These are phyloP conservation scores for Pythium periplocum DNA, from an alignment of 352 stramenopile species.

Conservation along the genomic window DNA sequence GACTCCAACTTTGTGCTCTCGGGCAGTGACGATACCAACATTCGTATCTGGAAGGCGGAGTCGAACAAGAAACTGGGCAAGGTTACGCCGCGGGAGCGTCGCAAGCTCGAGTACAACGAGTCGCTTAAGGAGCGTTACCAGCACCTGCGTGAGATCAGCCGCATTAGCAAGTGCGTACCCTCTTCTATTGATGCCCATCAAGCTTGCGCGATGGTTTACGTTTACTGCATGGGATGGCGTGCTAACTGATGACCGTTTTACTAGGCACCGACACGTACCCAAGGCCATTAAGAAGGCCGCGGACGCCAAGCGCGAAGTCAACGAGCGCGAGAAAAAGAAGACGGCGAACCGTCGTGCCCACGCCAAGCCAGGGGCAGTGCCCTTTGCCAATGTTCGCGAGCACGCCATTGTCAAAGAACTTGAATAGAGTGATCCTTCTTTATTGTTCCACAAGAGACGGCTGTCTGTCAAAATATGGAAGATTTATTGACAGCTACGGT, in stretches of 20 bases:
- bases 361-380: constrained; percentile 66
- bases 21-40: constrained; percentile 98
- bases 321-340: constrained; percentile 82
- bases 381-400: constrained; percentile 66
- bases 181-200: neutral
- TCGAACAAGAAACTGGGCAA: constrained; percentile 93
- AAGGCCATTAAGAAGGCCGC: constrained; percentile 98
- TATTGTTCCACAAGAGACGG: too few relatives aligned
- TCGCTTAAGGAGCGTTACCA: constrained; percentile 95
- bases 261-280: constrained; percentile 92
- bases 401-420: constrained; percentile 75
- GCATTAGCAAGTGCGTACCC: constrained; percentile 83
- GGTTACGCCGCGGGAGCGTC: constrained; percentile 74
- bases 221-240: too few relatives aligned
- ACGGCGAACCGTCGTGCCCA: constrained; percentile 78
- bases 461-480: too few relatives aligned
- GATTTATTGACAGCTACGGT: too few relatives aligned
- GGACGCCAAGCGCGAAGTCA: constrained; percentile 79
- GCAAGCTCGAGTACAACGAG: constrained; percentile 95
- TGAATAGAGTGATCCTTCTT: constrained; percentile 40
- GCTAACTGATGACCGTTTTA: neutral
- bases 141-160: constrained; percentile 93
- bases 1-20: constrained; percentile 96
- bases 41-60: constrained; percentile 98
- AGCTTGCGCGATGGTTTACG: too few relatives aligned